Conservation (phyloP, 2,329 filamentous ascomycete species). For the Escovopsis sp. region DNA sequence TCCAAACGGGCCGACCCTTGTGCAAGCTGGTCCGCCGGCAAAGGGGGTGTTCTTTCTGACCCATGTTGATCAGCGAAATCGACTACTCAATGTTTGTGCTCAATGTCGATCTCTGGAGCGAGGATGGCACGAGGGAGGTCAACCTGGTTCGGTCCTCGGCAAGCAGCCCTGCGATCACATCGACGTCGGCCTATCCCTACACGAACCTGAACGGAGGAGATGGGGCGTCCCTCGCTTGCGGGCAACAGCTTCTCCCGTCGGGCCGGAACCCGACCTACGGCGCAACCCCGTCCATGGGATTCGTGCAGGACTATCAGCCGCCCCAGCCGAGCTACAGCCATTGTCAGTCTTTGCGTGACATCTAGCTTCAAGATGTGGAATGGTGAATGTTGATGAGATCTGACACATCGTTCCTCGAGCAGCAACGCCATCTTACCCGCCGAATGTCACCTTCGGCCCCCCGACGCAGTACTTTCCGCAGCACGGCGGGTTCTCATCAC, state of each 20-base stretch:
- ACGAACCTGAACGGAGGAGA: slow-evolving; percentile 28
- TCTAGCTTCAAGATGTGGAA: neutral
- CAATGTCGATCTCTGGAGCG: slow-evolving; percentile 53
- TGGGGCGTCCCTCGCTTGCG: slow-evolving; percentile 12
- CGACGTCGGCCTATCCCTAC: slow-evolving; percentile 66
- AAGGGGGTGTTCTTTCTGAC: neutral
- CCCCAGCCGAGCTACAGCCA: slow-evolving; percentile 16
- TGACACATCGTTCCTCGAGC: neutral
- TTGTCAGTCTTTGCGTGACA: slow-evolving; percentile 11
- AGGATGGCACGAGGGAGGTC: slow-evolving; percentile 47
- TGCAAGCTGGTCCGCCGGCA: neutral
- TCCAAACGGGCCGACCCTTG: slow-evolving; percentile 3
- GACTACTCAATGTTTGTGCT: slow-evolving; percentile 34
- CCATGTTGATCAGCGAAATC: slow-evolving; percentile 15
- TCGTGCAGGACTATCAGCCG: slow-evolving; percentile 17
- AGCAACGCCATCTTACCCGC: slow-evolving; percentile 15
- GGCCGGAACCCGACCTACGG: slow-evolving; percentile 21
- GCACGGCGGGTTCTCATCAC: slow-evolving; percentile 16
- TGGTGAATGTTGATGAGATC: too few species aligned
- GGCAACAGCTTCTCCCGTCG: slow-evolving; percentile 21
- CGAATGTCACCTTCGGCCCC: slow-evolving; percentile 19
- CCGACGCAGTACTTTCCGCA: slow-evolving; percentile 23
- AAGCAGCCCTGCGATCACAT: slow-evolving; percentile 62
- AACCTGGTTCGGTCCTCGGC: slow-evolving; percentile 50
- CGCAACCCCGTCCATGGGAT: slow-evolving; percentile 14